A percentile compares a stretch with the other conserved stretches of the same genome.
Evolutionary conservation across 257 asterid genomes (phyloP).

Genomic region (Henckelia pumila): DNA sequence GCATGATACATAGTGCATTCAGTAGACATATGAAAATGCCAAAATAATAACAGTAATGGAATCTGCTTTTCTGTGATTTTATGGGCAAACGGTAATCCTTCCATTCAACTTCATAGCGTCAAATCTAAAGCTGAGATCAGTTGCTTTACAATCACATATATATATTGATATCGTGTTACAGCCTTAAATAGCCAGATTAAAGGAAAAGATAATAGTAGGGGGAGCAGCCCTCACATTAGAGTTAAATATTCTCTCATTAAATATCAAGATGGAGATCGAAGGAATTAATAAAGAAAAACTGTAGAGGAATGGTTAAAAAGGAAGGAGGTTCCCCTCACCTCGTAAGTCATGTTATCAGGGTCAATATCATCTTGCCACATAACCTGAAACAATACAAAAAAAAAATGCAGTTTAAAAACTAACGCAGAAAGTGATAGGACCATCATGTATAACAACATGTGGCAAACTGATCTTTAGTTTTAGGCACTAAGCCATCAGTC

Average conservation of each 20-base stretch:
- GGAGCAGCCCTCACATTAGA: background rate
- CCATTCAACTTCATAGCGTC: constrained; percentile 6
- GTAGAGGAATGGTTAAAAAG: background rate
- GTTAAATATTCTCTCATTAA: background rate
- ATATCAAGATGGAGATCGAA: background rate
- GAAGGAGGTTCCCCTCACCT: constrained; percentile 41
- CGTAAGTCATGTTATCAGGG: constrained; percentile 87
- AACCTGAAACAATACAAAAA: constrained; percentile 44
- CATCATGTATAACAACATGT: constrained; percentile 5
- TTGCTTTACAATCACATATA: background rate
- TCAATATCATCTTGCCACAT: constrained; percentile 69
- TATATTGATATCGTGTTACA: background rate
- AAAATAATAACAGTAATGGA: background rate
- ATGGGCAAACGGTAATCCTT: background rate
- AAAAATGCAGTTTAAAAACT: constrained; percentile 7
- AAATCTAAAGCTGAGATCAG: too few relatives aligned
- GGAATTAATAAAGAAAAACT: constrained; percentile 1
- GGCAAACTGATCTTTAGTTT: constrained; percentile 3
- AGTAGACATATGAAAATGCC: background rate
- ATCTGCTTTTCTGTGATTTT: background rate
- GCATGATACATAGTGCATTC: background rate
- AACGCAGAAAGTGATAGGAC: background rate
- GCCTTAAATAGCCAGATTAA: background rate
- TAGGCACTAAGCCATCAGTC: background rate
- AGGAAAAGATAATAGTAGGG: background rate